Conservation (phyloP, 2,329 filamentous ascomycete genomes). For the Alternaria brassicae region DNA sequence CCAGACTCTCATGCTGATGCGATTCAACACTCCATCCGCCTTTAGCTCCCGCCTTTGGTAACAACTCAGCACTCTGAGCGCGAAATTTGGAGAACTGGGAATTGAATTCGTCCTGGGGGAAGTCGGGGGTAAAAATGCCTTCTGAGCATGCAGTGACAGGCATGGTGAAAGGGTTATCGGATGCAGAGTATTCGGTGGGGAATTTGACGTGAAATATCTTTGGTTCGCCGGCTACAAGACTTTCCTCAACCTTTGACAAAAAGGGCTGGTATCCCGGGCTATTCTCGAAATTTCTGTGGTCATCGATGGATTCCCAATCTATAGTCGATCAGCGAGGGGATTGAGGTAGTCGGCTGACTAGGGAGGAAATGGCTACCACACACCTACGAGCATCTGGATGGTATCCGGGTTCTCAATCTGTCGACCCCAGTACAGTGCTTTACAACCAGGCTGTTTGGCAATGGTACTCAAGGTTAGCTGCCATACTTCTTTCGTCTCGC, state of each 20-base stretch:
- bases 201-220: constrained; percentile 48
- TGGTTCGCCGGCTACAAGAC: constrained; percentile 37
- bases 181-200: constrained; percentile 8
- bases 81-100: constrained; percentile 50
- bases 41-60: constrained; percentile 33
- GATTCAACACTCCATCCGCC: constrained; percentile 49
- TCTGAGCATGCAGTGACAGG: constrained; percentile 60
- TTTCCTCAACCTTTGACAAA: constrained; percentile 33
- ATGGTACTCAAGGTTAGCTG: constrained; percentile 47
- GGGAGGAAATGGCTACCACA: constrained; percentile 30
- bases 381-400: constrained; percentile 53
- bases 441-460: constrained; percentile 46
- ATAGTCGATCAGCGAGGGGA: neutral
- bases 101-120: constrained; percentile 36
- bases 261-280: constrained; percentile 51
- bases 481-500: constrained; percentile 41
- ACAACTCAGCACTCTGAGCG: constrained; percentile 42
- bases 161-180: constrained; percentile 45
- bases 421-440: constrained; percentile 47
- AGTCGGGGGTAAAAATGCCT: constrained; percentile 52
- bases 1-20: constrained; percentile 26
- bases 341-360: neutral
- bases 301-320: constrained; percentile 55
- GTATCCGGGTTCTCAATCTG: constrained; percentile 50
- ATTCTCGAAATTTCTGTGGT: constrained; percentile 53